Percentiles rank a stretch among this genome's conserved stretches.
These are phyloP conservation scores for Cladosporium phlei DNA, from an alignment of 2,329 filamentous ascomycete species.

Conservation along the genomic window DNA sequence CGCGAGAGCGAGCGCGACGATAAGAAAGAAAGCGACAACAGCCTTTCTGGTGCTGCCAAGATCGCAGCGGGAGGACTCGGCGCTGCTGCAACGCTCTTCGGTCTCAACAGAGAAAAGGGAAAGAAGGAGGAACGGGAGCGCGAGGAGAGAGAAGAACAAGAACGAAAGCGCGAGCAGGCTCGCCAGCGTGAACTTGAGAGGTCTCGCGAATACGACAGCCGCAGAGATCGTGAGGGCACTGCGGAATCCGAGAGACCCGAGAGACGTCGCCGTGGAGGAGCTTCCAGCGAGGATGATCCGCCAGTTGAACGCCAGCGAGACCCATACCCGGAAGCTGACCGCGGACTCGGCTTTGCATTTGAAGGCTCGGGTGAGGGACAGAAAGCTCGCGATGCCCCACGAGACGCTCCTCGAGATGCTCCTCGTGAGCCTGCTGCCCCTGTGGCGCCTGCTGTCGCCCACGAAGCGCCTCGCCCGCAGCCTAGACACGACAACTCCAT, in stretches of 20 bases:
- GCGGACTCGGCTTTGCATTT: constrained; percentile 32
- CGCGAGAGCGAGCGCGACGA: constrained; percentile 25
- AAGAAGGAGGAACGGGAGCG: constrained; percentile 20
- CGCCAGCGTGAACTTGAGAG: constrained; percentile 21
- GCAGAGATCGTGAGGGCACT: constrained; percentile 12
- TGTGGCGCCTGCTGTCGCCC: background rate
- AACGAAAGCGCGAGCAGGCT: constrained; percentile 20
- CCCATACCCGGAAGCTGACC: constrained; percentile 24
- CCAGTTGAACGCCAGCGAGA: constrained; percentile 21
- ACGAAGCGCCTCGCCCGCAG: constrained; percentile 4
- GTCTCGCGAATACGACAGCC: constrained; percentile 14
- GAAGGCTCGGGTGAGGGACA: constrained; percentile 25
- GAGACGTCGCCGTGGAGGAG: constrained; percentile 3
- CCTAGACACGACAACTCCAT: constrained; percentile 1
- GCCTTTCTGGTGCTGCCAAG: constrained; percentile 22
- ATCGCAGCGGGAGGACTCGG: constrained; percentile 29
- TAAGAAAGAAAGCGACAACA: constrained; percentile 18
- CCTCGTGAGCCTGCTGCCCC: background rate
- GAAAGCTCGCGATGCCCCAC: background rate
- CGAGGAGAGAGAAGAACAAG: constrained; percentile 20
- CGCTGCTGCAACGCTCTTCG: constrained; percentile 27
- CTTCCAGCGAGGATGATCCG: constrained; percentile 5
- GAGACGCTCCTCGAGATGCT: background rate
- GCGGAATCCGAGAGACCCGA: too few relatives aligned
- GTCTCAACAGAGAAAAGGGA: constrained; percentile 24